These are phyloP conservation scores for Primulina tabacum DNA, from an alignment of 257 asterid species.

Conservation along the genomic window DNA sequence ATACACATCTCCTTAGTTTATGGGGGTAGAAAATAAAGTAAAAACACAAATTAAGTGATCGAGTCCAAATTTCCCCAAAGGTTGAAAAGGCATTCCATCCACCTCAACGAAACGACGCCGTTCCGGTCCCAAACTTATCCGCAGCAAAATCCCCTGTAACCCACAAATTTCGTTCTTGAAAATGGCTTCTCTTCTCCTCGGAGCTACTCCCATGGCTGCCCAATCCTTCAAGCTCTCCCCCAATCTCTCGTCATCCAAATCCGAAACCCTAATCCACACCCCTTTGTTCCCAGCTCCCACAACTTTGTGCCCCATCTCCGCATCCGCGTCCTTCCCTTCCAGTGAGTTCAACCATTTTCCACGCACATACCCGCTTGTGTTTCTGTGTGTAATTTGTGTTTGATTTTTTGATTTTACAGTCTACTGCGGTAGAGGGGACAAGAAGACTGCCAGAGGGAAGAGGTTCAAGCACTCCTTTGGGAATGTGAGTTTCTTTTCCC, in stretches of 20 bases:
- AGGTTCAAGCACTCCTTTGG: constrained; percentile 94
- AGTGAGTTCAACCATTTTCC: constrained; percentile 42
- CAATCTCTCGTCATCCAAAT: constrained; percentile 53
- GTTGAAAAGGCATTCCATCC: too few species aligned
- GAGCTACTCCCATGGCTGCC: constrained; percentile 61
- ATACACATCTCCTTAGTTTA: too few species aligned
- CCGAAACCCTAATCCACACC: constrained; percentile 33
- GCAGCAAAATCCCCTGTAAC: constrained; percentile 15
- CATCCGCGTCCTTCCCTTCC: constrained; percentile 30
- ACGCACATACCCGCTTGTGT: neutral
- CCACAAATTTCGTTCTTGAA: neutral
- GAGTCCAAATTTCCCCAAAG: too few species aligned
- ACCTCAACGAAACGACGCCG: constrained; percentile 24
- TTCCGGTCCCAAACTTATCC: constrained; percentile 26
- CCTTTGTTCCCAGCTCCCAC: constrained; percentile 32
- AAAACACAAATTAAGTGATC: too few species aligned
- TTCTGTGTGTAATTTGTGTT: neutral
- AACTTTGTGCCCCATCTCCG: constrained; percentile 25
- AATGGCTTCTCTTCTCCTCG: constrained; percentile 72
- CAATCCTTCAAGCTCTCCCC: constrained; percentile 30
- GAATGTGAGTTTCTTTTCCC: constrained; percentile 48
- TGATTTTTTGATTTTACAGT: constrained; percentile 37
- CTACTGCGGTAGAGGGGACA: constrained; percentile 94
- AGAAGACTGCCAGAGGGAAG: constrained; percentile 92
- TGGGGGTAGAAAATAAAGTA: too few species aligned